These are phyloP conservation scores for Euclidium syriacum DNA, from an alignment of 345 rosid genomes.

Conservation along the genomic window DNA sequence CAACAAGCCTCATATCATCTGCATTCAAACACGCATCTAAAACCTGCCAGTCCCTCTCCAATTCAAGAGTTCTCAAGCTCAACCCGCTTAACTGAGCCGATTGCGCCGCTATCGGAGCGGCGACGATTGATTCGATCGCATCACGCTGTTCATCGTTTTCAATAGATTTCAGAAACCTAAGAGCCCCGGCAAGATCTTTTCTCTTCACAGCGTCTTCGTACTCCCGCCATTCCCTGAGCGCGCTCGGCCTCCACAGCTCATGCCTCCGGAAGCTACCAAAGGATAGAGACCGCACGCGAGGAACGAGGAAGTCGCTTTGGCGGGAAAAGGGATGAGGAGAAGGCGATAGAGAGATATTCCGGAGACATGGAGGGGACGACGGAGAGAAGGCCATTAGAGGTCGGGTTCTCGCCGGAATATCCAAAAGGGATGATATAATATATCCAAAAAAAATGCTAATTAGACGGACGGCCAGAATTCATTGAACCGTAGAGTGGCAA, in stretches of 20 bases:
- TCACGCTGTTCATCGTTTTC: conserved; percentile 25
- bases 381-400: conserved; percentile 20
- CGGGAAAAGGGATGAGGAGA: conserved; percentile 1
- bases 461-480: neutral
- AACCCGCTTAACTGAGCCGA: conserved; percentile 31
- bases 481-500: neutral
- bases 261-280: neutral
- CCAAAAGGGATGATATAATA: neutral
- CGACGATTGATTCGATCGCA: neutral
- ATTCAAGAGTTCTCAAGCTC: conserved; percentile 37
- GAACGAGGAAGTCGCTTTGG: neutral
- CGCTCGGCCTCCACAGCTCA: conserved; percentile 30
- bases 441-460: too few relatives aligned
- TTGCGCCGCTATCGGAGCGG: conserved; percentile 12
- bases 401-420: neutral
- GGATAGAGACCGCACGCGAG: neutral
- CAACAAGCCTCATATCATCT: conserved; percentile 86
- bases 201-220: conserved; percentile 84
- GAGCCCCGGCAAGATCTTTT: conserved; percentile 82
- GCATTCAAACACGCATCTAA: conserved; percentile 86
- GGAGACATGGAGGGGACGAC: conserved; percentile 14
- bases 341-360: conserved; percentile 12
- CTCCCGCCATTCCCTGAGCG: conserved; percentile 69
- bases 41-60: conserved; percentile 71
- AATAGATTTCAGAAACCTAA: conserved; percentile 59